A percentile compares a stretch with the other conserved stretches of the same genome.
phyloP scores from a whole-genome alignment of 2,329 filamentous ascomycete genomes.

The Colletotrichum spinosum region DNA sequence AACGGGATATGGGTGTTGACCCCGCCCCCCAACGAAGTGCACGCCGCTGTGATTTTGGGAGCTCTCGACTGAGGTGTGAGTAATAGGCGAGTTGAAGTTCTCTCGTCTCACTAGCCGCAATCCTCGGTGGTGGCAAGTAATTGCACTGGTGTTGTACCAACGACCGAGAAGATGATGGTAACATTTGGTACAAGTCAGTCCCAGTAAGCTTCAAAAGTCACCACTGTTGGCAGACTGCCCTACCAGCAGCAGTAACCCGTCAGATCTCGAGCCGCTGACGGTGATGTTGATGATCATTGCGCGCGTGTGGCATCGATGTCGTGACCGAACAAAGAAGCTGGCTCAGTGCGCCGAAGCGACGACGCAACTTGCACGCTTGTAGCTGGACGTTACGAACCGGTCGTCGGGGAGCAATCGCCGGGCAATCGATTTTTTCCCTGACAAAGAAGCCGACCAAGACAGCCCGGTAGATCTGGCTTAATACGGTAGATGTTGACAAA shows the following conservation, averaged over 20 bases:
- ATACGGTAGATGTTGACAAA: constrained; percentile 2
- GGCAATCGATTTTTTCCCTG: constrained; percentile 3
- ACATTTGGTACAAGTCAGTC: background rate
- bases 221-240: background rate
- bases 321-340: constrained; percentile 12
- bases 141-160: no score
- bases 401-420: background rate
- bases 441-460: constrained; percentile 20
- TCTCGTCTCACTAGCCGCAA: no score
- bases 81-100: no score
- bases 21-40: no score
- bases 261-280: constrained; percentile 12
- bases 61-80: no score
- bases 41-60: no score
- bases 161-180: no score
- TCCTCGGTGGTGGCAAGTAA: no score
- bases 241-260: background rate
- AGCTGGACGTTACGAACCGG: constrained; percentile 7
- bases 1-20: no score
- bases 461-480: constrained; percentile 5
- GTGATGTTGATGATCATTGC: background rate
- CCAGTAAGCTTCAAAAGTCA: background rate
- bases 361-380: background rate
- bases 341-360: background rate
- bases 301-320: background rate